phyloP scores from a whole-genome alignment of 1,139 yeast genomes.

The Lodderomyces beijingensis region DNA sequence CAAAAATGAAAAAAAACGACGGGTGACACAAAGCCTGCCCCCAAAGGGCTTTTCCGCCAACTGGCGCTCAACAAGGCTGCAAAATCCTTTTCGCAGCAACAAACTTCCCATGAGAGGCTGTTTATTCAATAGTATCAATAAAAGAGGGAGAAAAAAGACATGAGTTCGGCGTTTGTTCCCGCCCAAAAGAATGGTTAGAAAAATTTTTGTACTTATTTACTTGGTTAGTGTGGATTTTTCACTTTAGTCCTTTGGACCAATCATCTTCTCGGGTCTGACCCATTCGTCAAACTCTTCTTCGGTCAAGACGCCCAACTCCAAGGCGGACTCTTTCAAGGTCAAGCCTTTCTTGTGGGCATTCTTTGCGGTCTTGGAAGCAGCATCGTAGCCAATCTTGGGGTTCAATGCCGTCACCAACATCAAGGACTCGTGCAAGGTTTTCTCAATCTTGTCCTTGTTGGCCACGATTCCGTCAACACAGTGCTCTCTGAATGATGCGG shows the following conservation, averaged over 20 bases:
- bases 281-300: conserved; percentile 88
- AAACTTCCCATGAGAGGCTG: too few relatives aligned
- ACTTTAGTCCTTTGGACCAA: conserved; percentile 72
- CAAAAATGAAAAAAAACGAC: too few relatives aligned
- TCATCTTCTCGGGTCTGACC: conserved; percentile 98
- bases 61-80: too few relatives aligned
- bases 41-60: too few relatives aligned
- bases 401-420: conserved; percentile 98
- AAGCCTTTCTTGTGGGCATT: conserved; percentile 97
- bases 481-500: conserved; percentile 82
- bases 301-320: conserved; percentile 80
- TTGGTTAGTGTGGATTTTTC: too few relatives aligned
- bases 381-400: conserved; percentile 97
- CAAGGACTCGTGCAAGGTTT: conserved; percentile 86
- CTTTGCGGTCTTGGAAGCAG: conserved; percentile 96
- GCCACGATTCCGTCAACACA: conserved; percentile 95
- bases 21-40: too few relatives aligned
- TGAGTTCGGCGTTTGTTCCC: too few relatives aligned
- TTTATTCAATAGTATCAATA: too few relatives aligned
- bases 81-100: too few relatives aligned
- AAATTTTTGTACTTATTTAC: too few relatives aligned
- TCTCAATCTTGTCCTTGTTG: conserved; percentile 79
- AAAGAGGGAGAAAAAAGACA: too few relatives aligned
- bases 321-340: conserved; percentile 89
- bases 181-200: too few relatives aligned